Base-by-base conservation (phyloP, 768 basidiomycete genomes). In the Pleurotus citrinopileatus region DNA sequence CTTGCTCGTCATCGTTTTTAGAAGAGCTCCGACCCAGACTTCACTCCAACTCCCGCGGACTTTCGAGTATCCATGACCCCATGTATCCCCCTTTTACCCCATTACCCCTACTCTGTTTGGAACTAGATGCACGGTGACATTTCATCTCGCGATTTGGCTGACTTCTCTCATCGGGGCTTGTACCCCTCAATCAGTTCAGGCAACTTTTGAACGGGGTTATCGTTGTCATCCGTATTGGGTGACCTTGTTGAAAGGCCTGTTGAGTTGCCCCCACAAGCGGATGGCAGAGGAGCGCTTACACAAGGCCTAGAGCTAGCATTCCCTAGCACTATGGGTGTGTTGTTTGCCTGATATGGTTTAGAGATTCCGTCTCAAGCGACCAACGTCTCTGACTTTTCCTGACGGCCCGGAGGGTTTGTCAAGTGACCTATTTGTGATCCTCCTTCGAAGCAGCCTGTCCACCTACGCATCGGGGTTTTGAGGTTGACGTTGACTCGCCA, bases 91-190 rank as follows among this genome's bases (percentile, higher is more conserved):
- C 13, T 47, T 47, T 47, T n/a, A n/a, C n/a, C n/a, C n/a, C n/a
- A n/a, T n/a, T n/a, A n/a, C n/a, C 45, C n/a, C 27, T 28, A 17
- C n/a, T 26, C 15, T 29, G 23, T 28, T 19, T n/a, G 12, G n/a
- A 47, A 25, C 28, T 7, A 45, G 27, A 6, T 22, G 27, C 15
- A 26, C 28, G 45, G 45, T 29, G 27, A 13, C 45, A 47, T 29
- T 28, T 26, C 26, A 28, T 37, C 22, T 26, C 13, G 15, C 32
- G 48, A 51, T 51, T 51, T 51, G 48, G 29, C 23, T 37, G 34
- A 25, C 13, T 51, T 51, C 48, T 51, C 48, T 22, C 48, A 51
- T 51, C 48, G 48, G 48, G 32, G 34, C 32, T 51, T 51, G 32
- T 51, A 32, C 34, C 20, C 29, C 32, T 32, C 19, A 20, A 51